Base-by-base conservation (phyloP, 1,284 basidiomycete species). In the Puccinia brachypodii region DNA sequence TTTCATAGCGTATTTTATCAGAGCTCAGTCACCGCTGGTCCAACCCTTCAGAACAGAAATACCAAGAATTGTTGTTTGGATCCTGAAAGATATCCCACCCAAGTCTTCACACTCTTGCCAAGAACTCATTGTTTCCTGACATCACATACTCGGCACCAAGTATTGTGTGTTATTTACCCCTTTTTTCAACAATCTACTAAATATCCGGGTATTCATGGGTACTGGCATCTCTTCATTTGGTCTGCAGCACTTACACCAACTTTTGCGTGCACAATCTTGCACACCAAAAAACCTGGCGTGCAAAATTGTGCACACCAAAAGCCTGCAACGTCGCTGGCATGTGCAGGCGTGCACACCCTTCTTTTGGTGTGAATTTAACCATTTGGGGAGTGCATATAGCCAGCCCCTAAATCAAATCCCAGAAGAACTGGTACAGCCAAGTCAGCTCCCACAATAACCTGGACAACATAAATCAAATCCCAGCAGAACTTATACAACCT, bases 61-160 rank as follows among this genome's bases (percentile, higher is more conserved):
- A 53, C 92, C 96, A 28, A 89, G 93, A 72, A 91, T 92, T 58
- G 92, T 93, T 71, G 89, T 99, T 36, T 91, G 97, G 19, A 89
- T 99, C 28, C 89, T 99, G 76, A 93, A 98, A 85, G 96, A 99
- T 86, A 96, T 95, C 85, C 96, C 97, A 28, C 90, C 93, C 0
- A 94, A 93, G 81, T 60, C 71, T 11, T 64, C 58, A 73, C 47
- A 62, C 53, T 81, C 80, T 38, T 83, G 84, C 31, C 85, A 96
- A 93, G 97, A 99, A 87, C 89, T 99, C 58, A 91, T 98, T 87
- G 92, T 96, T 14, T 95, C 96, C 2, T 92, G 96, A 69, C 91
- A 96, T 28, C 96, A 99, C 87, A 90, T 99, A 44, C 90, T 96
- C 83, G 91, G 91, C 11, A 93, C 92, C 38, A 91, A 92, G 40